A percentile compares a stretch with the other conserved stretches of the same genome.
Evolutionary conservation across 768 basidiomycete genomes (phyloP).

Genomic region (Auricularia auricula-judae): DNA sequence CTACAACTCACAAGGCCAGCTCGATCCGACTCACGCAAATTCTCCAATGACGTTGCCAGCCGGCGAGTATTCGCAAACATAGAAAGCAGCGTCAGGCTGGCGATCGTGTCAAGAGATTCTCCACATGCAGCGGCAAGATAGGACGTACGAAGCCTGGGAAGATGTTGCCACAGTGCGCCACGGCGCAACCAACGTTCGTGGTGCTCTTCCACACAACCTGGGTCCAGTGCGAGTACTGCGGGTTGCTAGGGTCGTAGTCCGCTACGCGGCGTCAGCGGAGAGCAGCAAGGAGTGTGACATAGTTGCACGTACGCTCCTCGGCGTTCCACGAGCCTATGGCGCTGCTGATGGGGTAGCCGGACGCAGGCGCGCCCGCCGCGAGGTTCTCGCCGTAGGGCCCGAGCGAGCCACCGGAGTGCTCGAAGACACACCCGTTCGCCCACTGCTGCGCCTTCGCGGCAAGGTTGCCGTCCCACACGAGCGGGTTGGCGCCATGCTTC

Average conservation of each 20-base stretch:
- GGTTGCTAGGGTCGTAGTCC: constrained; percentile 45
- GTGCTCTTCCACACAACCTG: constrained; percentile 68
- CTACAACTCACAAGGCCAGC: too few relatives aligned
- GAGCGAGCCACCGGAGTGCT: constrained; percentile 58
- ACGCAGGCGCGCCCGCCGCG: constrained; percentile 58
- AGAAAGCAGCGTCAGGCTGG: constrained; percentile 20
- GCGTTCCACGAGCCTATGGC: constrained; percentile 54
- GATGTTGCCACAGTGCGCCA: constrained; percentile 44
- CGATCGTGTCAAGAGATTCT: too few relatives aligned
- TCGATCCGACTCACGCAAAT: constrained; percentile 26
- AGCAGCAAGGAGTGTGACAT: too few relatives aligned
- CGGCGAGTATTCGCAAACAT: constrained; percentile 59
- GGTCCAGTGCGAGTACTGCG: constrained; percentile 56
- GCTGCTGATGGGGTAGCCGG: constrained; percentile 25
- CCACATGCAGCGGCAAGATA: too few relatives aligned
- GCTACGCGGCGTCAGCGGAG: constrained; percentile 5
- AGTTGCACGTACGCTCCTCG: constrained; percentile 29
- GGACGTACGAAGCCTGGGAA: constrained; percentile 41
- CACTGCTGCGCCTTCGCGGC: constrained; percentile 55
- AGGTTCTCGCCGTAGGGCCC: constrained; percentile 65
- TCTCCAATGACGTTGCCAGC: constrained; percentile 54
- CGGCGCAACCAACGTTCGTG: constrained; percentile 53
- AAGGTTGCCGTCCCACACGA: constrained; percentile 54
- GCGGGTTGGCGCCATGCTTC: constrained; percentile 49
- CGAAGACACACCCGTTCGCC: constrained; percentile 55